Evolutionary conservation across 179 eudicot genomes (phyloP).

Genomic region (Beta macrorhiza): DNA sequence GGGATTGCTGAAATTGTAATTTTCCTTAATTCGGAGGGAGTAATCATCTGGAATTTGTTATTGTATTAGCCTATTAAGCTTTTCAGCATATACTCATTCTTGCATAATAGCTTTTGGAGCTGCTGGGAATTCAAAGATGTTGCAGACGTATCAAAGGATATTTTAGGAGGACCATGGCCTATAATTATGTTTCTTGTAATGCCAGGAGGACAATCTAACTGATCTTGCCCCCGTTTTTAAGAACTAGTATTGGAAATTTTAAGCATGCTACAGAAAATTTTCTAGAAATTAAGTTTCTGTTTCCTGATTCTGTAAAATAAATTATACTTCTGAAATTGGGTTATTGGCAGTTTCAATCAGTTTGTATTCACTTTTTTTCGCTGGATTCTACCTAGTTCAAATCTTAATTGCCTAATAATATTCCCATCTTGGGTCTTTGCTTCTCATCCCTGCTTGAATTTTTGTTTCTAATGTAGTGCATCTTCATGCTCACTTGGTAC

Average conservation of each 20-base stretch:
- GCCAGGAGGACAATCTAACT: not conserved
- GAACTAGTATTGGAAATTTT: too few species aligned
- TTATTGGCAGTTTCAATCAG: not conserved
- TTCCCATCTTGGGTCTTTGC: not conserved
- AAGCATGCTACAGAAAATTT: not conserved
- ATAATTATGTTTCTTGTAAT: not conserved
- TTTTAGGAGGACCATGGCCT: too few species aligned
- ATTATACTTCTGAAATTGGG: not conserved
- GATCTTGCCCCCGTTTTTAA: too few species aligned
- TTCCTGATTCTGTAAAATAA: not conserved
- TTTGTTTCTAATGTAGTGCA: not conserved
- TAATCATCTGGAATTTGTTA: not conserved
- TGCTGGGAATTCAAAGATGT: not conserved
- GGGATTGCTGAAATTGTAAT: not conserved
- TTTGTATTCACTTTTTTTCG: not conserved
- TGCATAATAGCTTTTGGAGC: not conserved
- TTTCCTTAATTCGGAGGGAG: not conserved
- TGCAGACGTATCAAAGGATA: not conserved
- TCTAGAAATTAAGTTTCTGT: not conserved
- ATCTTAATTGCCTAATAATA: not conserved
- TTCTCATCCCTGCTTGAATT: not conserved
- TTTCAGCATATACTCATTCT: not conserved
- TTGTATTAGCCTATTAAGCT: not conserved
- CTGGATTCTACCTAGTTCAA: not conserved
- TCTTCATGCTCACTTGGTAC: slow-evolving; percentile 28